Evolutionary conservation across 2,329 filamentous ascomycete species (phyloP), one percentile per base, ranked within the genome.

Genomic region (Fusarium sp.): DNA sequence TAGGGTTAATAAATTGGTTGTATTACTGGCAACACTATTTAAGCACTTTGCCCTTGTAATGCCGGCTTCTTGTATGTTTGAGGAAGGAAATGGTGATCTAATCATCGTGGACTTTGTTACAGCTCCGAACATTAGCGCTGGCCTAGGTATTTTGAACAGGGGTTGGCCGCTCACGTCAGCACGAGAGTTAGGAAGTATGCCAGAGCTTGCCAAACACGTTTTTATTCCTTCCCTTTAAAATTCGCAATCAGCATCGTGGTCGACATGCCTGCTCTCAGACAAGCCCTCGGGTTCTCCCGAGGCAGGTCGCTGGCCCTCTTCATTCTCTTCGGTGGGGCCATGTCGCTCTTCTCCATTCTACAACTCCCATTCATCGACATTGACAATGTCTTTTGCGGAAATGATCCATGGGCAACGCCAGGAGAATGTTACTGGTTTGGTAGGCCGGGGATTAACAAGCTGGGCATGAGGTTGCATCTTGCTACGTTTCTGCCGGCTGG

Each of bases 371-470:
- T 35, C 5, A 39, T 72, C 4, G 60, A 66, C 6, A 72, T 72
- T 2, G 69, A 72, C 11, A 37, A 66, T 5, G 39, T 72, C 1
- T 66, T 72, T 7, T 72, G 69, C 11, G 59, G 54, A 1, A 39
- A 52, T 27, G 4, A 35, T 5, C 69, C 65, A 0, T 66, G 39
- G 69, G 34, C 64, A 0, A 30, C 54, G 0, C 70, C 70, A 0
- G 70, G 70, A 16, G 70, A 72, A 60, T 72, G 70, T 2, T 72
- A 48, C 0, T 43, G 61, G 1, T 72, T 72, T 2, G 59, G 64
- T 5, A 60, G 41, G 7, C 59, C 69, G 0, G 70, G 70, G 2
- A 56, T 72, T 0, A 60, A 65, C 64, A 59, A 69, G 3, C n/a
- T 18, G 27, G 69, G 35, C 1, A 69, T 72, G 10, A 1, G 64